These are phyloP conservation scores for Clarireedia homoeocarpa DNA, from an alignment of 2,329 filamentous ascomycete genomes.

Conservation along the genomic window DNA sequence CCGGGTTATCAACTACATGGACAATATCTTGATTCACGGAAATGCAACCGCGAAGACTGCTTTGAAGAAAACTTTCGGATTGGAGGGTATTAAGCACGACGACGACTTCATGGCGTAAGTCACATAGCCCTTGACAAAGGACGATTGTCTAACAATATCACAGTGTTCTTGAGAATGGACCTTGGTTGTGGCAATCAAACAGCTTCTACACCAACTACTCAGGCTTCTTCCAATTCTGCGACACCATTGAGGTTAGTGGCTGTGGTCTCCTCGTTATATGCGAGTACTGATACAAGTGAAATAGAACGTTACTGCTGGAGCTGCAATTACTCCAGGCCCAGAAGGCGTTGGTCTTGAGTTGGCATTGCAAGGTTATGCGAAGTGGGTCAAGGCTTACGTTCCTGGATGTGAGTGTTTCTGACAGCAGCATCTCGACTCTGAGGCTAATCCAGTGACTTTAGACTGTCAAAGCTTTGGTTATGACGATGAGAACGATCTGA, in stretches of 20 bases:
- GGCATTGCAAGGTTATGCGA: conserved; percentile 46
- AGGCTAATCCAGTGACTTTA: conserved; percentile 16
- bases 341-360: conserved; percentile 46
- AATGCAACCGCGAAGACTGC: conserved; percentile 33
- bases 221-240: conserved; percentile 37
- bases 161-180: conserved; percentile 45
- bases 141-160: not conserved
- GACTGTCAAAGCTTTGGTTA: conserved; percentile 43
- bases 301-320: conserved; percentile 27
- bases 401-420: conserved; percentile 37
- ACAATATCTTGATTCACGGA: conserved; percentile 38
- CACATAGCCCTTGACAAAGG: not conserved
- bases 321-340: conserved; percentile 27
- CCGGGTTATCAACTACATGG: conserved; percentile 46
- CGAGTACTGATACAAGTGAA: not conserved
- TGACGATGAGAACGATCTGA: conserved; percentile 33
- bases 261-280: not conserved
- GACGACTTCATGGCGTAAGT: not conserved
- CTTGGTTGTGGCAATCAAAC: conserved; percentile 50
- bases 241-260: conserved; percentile 32
- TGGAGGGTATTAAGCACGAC: conserved; percentile 32
- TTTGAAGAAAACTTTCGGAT: conserved; percentile 45
- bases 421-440: not conserved
- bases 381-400: conserved; percentile 42
- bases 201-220: conserved; percentile 42